Evolutionary conservation across 1,284 basidiomycete genomes (phyloP), one percentile per base, ranked within the genome.

Genomic region (Entoloma clypeatum): DNA sequence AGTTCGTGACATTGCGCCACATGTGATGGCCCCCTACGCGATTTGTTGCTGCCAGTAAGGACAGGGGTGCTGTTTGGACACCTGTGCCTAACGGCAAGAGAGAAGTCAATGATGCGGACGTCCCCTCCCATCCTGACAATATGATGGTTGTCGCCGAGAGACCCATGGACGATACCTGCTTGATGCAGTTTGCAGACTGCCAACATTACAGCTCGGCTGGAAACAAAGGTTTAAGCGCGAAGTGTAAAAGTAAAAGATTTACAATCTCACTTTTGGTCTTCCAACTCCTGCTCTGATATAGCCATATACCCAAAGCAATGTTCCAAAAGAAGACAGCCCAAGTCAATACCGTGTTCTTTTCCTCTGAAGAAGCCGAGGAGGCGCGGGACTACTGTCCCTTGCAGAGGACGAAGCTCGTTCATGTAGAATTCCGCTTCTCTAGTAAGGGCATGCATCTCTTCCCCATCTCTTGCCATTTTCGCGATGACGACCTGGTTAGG

Each of bases 71-170:
- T 43, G 17, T 47, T 47, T 23, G 31, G 32, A 39, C 63, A 64
- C 6, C 39, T 16, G 41, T 67, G 63, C 5, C 48, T 39, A 11
- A 51, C 37, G 4, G 63, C 58, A 3, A 38, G 38, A 5, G 57
- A 51, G 47, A 70, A 71, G 41, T 64, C 63, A 32, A 69, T 51
- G 43, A 71, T 63, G 23, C 63, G 61, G n/a, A 65, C 39, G 11
- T 57, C 58, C 11, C 52, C 44, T 5, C 45, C 53, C 38, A 52
- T 55, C 24, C 48, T 41, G 24, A 69, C 35, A 37, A 65, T 57
- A 40, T 68, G 63, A 9, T 50, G 52, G 1, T 52, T 52, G 11
- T 50, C 50, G 4, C 45, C 7, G 16, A 69, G 45, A 30, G 64
- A 49, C 5, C 62, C 61, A 38, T 71, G 68, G 5, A 53, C 31